Percentiles rank a stretch among this genome's conserved stretches.
These are phyloP conservation scores for Parathielavia hyrcaniae DNA, from an alignment of 495 filamentous ascomycete species.

Conservation along the genomic window DNA sequence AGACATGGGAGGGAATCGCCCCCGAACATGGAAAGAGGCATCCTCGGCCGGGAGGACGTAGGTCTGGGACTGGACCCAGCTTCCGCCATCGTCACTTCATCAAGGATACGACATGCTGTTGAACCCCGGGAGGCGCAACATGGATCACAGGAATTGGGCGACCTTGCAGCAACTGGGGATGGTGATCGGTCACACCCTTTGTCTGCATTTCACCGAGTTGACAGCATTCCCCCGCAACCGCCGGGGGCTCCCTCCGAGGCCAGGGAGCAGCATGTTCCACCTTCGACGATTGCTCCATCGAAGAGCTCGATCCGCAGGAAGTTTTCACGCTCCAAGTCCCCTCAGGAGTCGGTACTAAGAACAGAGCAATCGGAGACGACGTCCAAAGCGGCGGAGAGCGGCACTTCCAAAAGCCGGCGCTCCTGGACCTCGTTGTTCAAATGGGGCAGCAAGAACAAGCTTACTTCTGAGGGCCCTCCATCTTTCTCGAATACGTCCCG, in stretches of 20 bases:
- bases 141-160: slow-evolving; percentile 21
- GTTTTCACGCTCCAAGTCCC: slow-evolving; percentile 39
- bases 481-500: slow-evolving; percentile 79
- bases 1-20: slow-evolving; percentile 45
- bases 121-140: slow-evolving; percentile 16
- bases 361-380: slow-evolving; percentile 35
- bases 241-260: slow-evolving; percentile 8
- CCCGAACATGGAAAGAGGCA: slow-evolving; percentile 48
- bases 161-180: slow-evolving; percentile 13
- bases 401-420: slow-evolving; percentile 36
- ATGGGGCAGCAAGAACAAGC: slow-evolving; percentile 55
- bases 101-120: slow-evolving; percentile 34
- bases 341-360: slow-evolving; percentile 28
- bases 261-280: slow-evolving; percentile 10
- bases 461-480: slow-evolving; percentile 51
- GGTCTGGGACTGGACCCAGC: slow-evolving; percentile 40
- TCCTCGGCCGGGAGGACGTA: slow-evolving; percentile 47
- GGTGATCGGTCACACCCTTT: slow-evolving; percentile 21
- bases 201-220: slow-evolving; percentile 35
- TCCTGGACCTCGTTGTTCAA: slow-evolving; percentile 70
- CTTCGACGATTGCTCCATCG: slow-evolving; percentile 21
- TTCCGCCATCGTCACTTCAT: slow-evolving; percentile 45
- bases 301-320: slow-evolving; percentile 33
- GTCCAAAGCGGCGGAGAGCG: slow-evolving; percentile 38
- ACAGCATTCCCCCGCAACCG: slow-evolving; percentile 25